Percentiles rank a stretch among this genome's conserved stretches.
Conservation (phyloP, 352 stramenopile species). For the Pythium vanterpoolii region DNA sequence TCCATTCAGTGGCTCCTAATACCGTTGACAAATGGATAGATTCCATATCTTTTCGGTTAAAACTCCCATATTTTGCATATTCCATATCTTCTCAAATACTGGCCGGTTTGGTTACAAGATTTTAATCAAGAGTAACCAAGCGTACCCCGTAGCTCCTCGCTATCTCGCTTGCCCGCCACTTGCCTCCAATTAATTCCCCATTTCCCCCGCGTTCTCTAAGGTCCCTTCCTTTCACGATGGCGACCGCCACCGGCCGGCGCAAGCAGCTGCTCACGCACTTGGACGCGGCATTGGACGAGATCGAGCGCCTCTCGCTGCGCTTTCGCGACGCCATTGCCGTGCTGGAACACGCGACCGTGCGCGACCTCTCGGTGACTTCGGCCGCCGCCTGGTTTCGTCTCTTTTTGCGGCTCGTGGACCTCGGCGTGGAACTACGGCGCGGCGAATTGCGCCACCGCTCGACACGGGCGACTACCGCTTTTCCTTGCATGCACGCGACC, state of each 20-base stretch:
- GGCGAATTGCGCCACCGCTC: constrained; percentile 66
- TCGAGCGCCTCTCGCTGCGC: constrained; percentile 34
- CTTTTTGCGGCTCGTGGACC: constrained; percentile 67
- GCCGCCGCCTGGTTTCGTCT: constrained; percentile 61
- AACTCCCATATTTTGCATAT: constrained; percentile 1
- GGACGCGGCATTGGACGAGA: constrained; percentile 42
- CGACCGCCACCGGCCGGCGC: constrained; percentile 6
- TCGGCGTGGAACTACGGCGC: constrained; percentile 67
- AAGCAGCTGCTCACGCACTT: constrained; percentile 46
- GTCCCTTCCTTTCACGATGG: neutral
- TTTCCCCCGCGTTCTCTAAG: neutral
- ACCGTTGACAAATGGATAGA: neutral
- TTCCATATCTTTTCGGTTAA: constrained; percentile 2
- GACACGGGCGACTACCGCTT: constrained; percentile 22
- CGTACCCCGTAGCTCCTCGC: neutral
- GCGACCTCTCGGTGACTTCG: constrained; percentile 36
- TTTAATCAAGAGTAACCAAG: constrained; percentile 12
- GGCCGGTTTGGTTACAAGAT: too few species aligned
- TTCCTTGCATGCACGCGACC: constrained; percentile 59
- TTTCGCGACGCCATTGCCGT: constrained; percentile 41
- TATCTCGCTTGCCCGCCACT: neutral
- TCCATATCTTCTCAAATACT: constrained; percentile 2
- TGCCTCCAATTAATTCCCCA: neutral
- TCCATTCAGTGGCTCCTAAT: too few species aligned
- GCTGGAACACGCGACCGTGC: constrained; percentile 33